Base-by-base conservation (phyloP, 129 eudicot genomes). In the Scalesia atractyloides region DNA sequence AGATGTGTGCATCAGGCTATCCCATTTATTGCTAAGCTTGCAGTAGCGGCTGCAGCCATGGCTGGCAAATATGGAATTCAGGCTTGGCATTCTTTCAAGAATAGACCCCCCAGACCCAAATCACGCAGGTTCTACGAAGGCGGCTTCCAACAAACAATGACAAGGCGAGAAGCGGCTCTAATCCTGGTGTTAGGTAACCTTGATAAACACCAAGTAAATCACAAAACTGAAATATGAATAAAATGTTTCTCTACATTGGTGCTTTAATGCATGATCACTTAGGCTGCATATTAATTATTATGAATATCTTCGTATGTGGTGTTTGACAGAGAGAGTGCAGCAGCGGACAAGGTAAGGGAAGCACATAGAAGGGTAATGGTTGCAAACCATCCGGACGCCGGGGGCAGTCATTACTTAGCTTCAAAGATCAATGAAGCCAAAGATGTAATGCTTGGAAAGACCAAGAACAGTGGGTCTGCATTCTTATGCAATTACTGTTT, bases 121-220 rank as follows among this genome's bases (percentile, higher is more conserved):
- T 59, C 91, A 51, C 90, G 96, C 67, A 85, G 78, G 77, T 92
- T 92, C 47, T 89, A 89, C 43, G 95, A 87, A 70, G 98, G 96
- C 2, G 98, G 98, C 72, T 92, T 89, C 72, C 98, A 89, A 73
- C 89, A 82, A 64, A 80, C 83, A 46, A 89, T 92, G 98, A 92
- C 95, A n/a, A 87, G 84, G 76, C 82, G 96, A 51, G 98, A 92
- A 85, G 96, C 98, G 6, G 88, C 98, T 67, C 87, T 89, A 11
- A 92, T 92, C 69, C 98, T 92, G 96, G 98, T 34, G 85, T 89
- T 59, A 87, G 96, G 98, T 87, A 79, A 47, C 36, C 50, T 63
- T 9, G 41, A n/a, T 12, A 33, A 7, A 12, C 17, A 41, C 17
- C 13, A 1, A 3, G 22, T 57, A 20, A 57, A 57, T 9, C 36